Base-by-base conservation (phyloP, 495 filamentous ascomycete species). In the Rostrohypoxylon terebratum region DNA sequence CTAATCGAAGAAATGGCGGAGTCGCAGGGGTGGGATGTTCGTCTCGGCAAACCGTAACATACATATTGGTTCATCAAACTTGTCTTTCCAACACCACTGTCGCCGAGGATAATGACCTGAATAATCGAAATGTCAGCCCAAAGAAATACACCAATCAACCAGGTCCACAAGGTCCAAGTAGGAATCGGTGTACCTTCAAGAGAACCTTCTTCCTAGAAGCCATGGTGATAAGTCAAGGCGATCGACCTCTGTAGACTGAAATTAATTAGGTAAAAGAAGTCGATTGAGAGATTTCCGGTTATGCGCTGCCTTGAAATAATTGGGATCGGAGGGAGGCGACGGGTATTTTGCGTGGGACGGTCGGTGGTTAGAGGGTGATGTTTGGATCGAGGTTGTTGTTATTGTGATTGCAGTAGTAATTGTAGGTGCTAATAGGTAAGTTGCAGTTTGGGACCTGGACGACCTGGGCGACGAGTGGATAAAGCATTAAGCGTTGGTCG, bases 61-160 rank as follows among this genome's bases (percentile, higher is more conserved):
- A 98, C 96, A 91, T 98, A 99, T 98, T 99, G 96, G 84, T 98
- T 99, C 96, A 99, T 98, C 87, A 99, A 90, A 82, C 93, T 97
- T 59, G 96, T 99, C 87, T 99, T 99, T 71, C 96, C 96, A 50
- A 99, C 96, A 78, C 96, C 96, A 81, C 94, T 97, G 79, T 98
- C 96, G 72, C 96, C 96, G 66, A 99, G 89, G 79, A 99, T 98
- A 74, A 99, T 98, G 70, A 99, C 94, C 95, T 98, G 72, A 14
- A 63, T 9, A n/a, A 28, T 45, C 13, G 51, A 61, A 45, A 25
- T 60, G 20, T 73, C 51, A 73, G 71, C 44, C 42, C 34, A 59
- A 11, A n/a, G 4, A 11, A 44, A 31, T 0, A 13, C 45, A 10
- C 14, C 0, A 36, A 18, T 21, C 3, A 44, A 40, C n/a, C 0